These are phyloP conservation scores for Biscutella laevigata DNA, from an alignment of 441 rosid species.

Conservation along the genomic window DNA sequence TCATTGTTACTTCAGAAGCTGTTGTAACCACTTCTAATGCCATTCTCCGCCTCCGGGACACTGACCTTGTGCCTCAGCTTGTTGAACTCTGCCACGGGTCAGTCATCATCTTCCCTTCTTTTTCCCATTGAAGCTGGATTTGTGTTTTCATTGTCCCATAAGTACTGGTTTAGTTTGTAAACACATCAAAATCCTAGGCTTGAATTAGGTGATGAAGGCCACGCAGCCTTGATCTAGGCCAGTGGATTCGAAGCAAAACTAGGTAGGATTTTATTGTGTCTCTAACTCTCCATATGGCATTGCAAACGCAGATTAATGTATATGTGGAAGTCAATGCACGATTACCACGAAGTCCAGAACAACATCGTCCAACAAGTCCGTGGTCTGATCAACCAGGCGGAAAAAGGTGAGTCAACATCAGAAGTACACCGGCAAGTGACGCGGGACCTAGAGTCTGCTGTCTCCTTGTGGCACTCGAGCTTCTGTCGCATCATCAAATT, in stretches of 20 bases:
- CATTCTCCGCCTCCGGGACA: slow-evolving; percentile 62
- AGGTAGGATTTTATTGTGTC: neutral
- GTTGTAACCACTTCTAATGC: slow-evolving; percentile 78
- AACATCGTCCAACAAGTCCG: slow-evolving; percentile 84
- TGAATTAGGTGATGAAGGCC: neutral
- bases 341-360: slow-evolving; percentile 74
- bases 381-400: slow-evolving; percentile 64
- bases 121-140: neutral
- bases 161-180: neutral
- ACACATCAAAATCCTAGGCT: neutral
- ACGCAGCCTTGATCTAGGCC: neutral
- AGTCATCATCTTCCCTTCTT: too few relatives aligned
- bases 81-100: slow-evolving; percentile 83
- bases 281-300: neutral
- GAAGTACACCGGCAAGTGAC: slow-evolving; percentile 83
- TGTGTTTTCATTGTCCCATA: neutral
- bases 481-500: slow-evolving; percentile 69
- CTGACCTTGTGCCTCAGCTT: slow-evolving; percentile 82
- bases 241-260: neutral
- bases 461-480: slow-evolving; percentile 78
- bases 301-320: slow-evolving; percentile 66
- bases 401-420: slow-evolving; percentile 66
- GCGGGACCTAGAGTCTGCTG: slow-evolving; percentile 75
- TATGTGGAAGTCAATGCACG: slow-evolving; percentile 91
- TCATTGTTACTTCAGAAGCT: slow-evolving; percentile 71